Evolutionary conservation across 805 yeast genomes (phyloP).

Genomic region (Metschnikowia cerradonensis): DNA sequence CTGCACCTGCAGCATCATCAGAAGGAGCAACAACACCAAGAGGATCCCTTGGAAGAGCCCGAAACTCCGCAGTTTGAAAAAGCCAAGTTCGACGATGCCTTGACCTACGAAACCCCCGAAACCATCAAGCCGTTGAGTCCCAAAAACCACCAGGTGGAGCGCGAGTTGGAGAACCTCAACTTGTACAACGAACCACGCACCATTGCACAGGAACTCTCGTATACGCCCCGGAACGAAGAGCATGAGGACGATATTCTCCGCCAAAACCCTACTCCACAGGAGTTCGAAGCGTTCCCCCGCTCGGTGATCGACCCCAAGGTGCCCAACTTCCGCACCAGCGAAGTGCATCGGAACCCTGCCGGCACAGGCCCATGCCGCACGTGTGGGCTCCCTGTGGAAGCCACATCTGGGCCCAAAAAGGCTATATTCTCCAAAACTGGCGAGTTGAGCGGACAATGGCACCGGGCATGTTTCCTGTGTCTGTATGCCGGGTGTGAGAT

Average conservation of each 20-base stretch:
- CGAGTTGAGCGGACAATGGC: slow-evolving; percentile 93
- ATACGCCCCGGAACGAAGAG: background rate
- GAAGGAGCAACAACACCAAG: too few species aligned
- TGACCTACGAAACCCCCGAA: slow-evolving; percentile 13
- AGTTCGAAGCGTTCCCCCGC: slow-evolving; percentile 18
- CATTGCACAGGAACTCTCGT: background rate
- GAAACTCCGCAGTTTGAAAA: slow-evolving; percentile 9
- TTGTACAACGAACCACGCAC: slow-evolving; percentile 11
- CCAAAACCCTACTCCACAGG: slow-evolving; percentile 14
- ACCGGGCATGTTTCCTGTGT: slow-evolving; percentile 80
- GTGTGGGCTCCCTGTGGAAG: slow-evolving; percentile 53
- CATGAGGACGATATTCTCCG: slow-evolving; percentile 14
- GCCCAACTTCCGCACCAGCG: slow-evolving; percentile 14
- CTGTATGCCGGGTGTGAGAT: slow-evolving; percentile 47
- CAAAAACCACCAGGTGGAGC: slow-evolving; percentile 29
- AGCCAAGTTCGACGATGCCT: slow-evolving; percentile 1
- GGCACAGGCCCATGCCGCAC: slow-evolving; percentile 82
- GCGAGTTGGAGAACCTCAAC: slow-evolving; percentile 30
- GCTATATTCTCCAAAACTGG: slow-evolving; percentile 81
- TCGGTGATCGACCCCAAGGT: slow-evolving; percentile 13
- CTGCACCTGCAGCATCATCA: too few species aligned
- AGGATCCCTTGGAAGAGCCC: slow-evolving; percentile 1
- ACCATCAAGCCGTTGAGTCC: slow-evolving; percentile 33
- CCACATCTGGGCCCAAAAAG: slow-evolving; percentile 41
- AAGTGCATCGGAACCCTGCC: slow-evolving; percentile 33